Evolutionary conservation across 306 rosid genomes (phyloP).

Genomic region (Casuarina glauca): DNA sequence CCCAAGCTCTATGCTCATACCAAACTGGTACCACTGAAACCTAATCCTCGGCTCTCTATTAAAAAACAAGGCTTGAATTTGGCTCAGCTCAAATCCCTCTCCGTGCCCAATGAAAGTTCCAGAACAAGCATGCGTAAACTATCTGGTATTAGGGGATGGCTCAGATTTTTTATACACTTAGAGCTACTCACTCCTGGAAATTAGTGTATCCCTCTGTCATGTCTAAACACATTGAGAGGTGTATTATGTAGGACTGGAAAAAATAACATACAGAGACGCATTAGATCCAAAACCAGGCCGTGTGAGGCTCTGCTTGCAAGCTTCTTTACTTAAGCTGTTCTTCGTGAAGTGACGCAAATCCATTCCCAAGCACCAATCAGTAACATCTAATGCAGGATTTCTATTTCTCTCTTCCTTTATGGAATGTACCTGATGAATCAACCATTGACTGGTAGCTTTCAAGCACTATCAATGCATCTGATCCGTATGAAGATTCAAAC

Average conservation of each 20-base stretch:
- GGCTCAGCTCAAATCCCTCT: neutral
- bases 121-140: neutral
- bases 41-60: neutral
- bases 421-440: neutral
- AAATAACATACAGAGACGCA: neutral
- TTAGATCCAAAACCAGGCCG: neutral
- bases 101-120: neutral
- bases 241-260: neutral
- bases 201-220: neutral
- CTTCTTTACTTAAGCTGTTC: neutral
- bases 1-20: neutral
- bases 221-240: neutral
- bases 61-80: neutral
- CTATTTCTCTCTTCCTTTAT: conserved; percentile 2
- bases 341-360: neutral
- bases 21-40: neutral
- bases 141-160: neutral
- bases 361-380: neutral
- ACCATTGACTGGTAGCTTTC: neutral
- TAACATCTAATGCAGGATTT: neutral
- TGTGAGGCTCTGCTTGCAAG: neutral
- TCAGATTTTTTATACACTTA: neutral
- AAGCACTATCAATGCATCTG: conserved; percentile 3
- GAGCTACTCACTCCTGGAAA: neutral
- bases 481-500: neutral